Evolutionary conservation across 2,329 filamentous ascomycete genomes (phyloP), one percentile per base, ranked within the genome.

Genomic region (Fusarium torulosum): DNA sequence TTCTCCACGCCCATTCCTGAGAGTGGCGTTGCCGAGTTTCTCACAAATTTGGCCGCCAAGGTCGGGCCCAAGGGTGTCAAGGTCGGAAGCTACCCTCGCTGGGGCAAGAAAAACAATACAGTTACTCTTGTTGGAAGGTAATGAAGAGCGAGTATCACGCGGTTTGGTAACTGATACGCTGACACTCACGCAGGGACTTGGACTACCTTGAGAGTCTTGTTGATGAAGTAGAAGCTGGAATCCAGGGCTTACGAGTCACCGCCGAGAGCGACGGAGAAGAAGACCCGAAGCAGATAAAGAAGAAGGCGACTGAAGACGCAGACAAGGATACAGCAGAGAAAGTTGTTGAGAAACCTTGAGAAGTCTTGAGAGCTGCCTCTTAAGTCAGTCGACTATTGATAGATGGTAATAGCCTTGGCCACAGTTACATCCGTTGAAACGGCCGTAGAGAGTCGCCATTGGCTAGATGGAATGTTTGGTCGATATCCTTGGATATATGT

Each of bases 1-100:
- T 91, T 98, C 76, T 93, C 92, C 49, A 98, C 96, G 27, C 94
- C 95, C 27, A 78, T 97, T 79, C 84, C 91, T 1, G 96, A 99
- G 83, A 97, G 94, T 78, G 86, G 86, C 19, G 89, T 97, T 31
- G 95, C 96, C 14, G 87, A 84, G 19, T 97, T 92, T 76, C 82
- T 99, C 74, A 95, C 93, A 1, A 86, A 92, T 68, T 81, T 98
- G 65, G 92, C 94, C 6, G 85, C 82, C 27, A 88, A 88, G 77
- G 91, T 94, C 21, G 90, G 89, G 76, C 82, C 88, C 1, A 88
- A 86, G 74, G 94, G 93, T 4, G 86, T 98, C 74, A 98, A 98
- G 81, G 93, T 98, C 17, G 96, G 96, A 45, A 97, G 93, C 79
- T 98, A 99, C 79, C 96, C 96, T 35, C 85, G 93, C 55, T 97